These are phyloP conservation scores for Leccinum incarnatum DNA, from an alignment of 768 basidiomycete species.

Conservation along the genomic window DNA sequence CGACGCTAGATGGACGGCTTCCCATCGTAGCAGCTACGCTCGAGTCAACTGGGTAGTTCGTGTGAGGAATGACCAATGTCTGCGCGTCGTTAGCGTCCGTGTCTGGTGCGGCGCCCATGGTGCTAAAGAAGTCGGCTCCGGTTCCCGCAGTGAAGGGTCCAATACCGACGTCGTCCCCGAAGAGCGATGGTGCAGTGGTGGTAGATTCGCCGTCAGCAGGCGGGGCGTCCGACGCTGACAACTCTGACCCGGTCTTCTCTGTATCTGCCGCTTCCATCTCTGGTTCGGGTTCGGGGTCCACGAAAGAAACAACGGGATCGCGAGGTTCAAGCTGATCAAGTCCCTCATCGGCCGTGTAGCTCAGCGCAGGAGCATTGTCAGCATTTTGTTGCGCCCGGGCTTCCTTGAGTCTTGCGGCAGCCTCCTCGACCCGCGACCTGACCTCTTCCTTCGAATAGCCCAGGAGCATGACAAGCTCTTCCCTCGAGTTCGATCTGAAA, in stretches of 20 bases:
- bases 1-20: slow-evolving; percentile 82
- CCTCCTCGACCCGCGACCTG: slow-evolving; percentile 72
- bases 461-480: slow-evolving; percentile 85
- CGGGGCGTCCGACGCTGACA: slow-evolving; percentile 66
- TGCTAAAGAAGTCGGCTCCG: slow-evolving; percentile 87
- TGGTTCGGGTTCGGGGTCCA: slow-evolving; percentile 51
- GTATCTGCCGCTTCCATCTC: slow-evolving; percentile 27
- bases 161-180: slow-evolving; percentile 69
- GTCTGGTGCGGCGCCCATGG: slow-evolving; percentile 55
- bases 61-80: slow-evolving; percentile 69
- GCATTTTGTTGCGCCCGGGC: slow-evolving; percentile 25
- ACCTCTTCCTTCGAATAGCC: slow-evolving; percentile 92
- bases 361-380: slow-evolving; percentile 28
- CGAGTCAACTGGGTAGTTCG: slow-evolving; percentile 76
- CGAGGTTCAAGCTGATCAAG: slow-evolving; percentile 48
- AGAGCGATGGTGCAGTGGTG: slow-evolving; percentile 84
- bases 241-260: slow-evolving; percentile 56
- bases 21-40: slow-evolving; percentile 95
- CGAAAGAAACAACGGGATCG: slow-evolving; percentile 82
- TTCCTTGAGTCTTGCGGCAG: slow-evolving; percentile 70
- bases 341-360: slow-evolving; percentile 38
- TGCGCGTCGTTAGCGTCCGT: slow-evolving; percentile 33
- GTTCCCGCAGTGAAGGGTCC: slow-evolving; percentile 53
- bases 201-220: slow-evolving; percentile 73
- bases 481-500: slow-evolving; percentile 85